Conservation (phyloP, 352 stramenopile species). For the Globisporangium yorkense region DNA sequence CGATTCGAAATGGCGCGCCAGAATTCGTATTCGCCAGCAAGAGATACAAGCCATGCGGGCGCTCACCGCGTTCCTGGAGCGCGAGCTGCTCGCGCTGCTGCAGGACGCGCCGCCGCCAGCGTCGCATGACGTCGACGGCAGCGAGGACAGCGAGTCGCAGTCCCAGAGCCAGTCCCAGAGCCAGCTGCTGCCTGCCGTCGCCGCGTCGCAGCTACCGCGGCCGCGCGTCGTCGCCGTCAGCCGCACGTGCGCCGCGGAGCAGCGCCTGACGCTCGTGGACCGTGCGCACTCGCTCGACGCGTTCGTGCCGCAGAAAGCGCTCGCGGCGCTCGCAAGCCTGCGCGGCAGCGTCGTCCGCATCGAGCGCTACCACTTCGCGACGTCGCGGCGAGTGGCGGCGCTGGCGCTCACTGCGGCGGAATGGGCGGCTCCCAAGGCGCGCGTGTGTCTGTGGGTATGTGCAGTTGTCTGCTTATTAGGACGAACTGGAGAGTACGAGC, state of each 20-base stretch:
- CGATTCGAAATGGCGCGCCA: not conserved
- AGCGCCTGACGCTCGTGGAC: slow-evolving; percentile 48
- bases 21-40: not conserved
- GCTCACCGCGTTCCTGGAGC: slow-evolving; percentile 46
- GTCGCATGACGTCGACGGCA: slow-evolving; percentile 27
- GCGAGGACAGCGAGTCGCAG: slow-evolving; percentile 54
- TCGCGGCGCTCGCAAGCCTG: slow-evolving; percentile 10
- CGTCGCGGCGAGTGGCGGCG: slow-evolving; percentile 26
- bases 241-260: slow-evolving; percentile 27
- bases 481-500: not conserved
- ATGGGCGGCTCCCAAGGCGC: slow-evolving; percentile 6
- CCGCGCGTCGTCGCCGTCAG: slow-evolving; percentile 51
- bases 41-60: slow-evolving; percentile 15
- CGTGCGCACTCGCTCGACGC: slow-evolving; percentile 35
- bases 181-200: slow-evolving; percentile 1
- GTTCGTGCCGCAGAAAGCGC: slow-evolving; percentile 33
- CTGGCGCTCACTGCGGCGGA: slow-evolving; percentile 18
- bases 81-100: slow-evolving; percentile 49
- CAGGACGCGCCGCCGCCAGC: slow-evolving; percentile 11
- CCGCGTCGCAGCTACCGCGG: slow-evolving; percentile 8
- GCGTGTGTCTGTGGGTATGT: slow-evolving; percentile 32
- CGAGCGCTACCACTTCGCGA: slow-evolving; percentile 60
- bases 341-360: slow-evolving; percentile 47
- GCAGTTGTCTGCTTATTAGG: too few species aligned
- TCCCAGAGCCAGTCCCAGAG: slow-evolving; percentile 16